A percentile compares a stretch with the other conserved stretches of the same genome.
Evolutionary conservation across 2,329 filamentous ascomycete genomes (phyloP).

Genomic region (Emergomyces pasteurianus): DNA sequence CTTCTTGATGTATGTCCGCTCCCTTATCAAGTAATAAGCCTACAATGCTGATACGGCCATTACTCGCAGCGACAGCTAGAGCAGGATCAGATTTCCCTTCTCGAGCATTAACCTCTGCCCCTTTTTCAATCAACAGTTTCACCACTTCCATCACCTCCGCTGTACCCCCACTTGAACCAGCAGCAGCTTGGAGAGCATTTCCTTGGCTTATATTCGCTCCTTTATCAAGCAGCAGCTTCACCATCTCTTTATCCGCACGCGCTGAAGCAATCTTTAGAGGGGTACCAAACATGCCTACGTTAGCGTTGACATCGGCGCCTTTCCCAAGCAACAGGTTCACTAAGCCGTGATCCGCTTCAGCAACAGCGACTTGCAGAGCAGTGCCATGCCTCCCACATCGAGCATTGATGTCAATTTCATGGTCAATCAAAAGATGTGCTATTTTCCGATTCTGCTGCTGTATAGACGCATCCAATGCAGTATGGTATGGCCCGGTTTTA

Average conservation of each 20-base stretch:
- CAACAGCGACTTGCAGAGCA: neutral
- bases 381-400: neutral
- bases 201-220: neutral
- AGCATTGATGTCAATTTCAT: neutral
- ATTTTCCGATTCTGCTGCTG: neutral
- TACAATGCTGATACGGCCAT: neutral
- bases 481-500: neutral
- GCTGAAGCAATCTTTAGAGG: neutral
- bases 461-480: neutral
- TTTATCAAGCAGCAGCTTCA: neutral
- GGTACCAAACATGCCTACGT: neutral
- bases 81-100: neutral
- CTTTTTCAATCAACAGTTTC: neutral
- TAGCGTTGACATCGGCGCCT: neutral
- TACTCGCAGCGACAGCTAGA: neutral
- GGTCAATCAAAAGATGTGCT: neutral
- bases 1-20: conserved; percentile 7
- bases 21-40: conserved; percentile 7
- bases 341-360: neutral
- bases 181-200: neutral
- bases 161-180: neutral
- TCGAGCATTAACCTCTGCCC: neutral
- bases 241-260: neutral
- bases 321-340: neutral
- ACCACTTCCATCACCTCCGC: neutral